Base-by-base conservation (phyloP, 2,329 filamentous ascomycete genomes). In the Zasmidium citrigriseum region DNA sequence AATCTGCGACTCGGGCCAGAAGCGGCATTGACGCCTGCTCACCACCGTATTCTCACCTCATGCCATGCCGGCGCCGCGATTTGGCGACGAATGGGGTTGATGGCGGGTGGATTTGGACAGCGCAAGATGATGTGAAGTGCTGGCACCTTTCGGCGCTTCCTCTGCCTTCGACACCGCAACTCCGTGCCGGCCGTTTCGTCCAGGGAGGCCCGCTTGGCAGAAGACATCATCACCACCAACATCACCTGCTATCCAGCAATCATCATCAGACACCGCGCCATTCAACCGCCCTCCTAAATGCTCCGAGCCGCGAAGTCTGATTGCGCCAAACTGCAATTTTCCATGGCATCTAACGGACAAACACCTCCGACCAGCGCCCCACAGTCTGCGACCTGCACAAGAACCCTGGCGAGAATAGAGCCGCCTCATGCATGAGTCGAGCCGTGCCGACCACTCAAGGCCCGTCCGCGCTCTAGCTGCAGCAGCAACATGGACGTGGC, bases 401-500 rank as follows among this genome's bases (percentile, higher is more conserved):
- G 20, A 10, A 54, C 46, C 52, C 52, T 25, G 23, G 52, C 52
- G 38, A 54, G 46, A 41, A 41, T 54, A 44, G 52, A 46, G 52
- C 52, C 52, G 52, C 52, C 46, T 54, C 52, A 54, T 29, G 52
- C 52, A 54, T 47, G 27, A 54, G 12, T 45, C 41, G 52, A 23
- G 44, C 52, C 52, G 52, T 54, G 21, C 52, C 52, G 41, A 29
- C 52, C 22, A 54, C 24, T 54, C 38, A 44, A 34, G 27, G 22
- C 14, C 21, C 2, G 29, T 16, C 52, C 52, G 52, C 16, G 7
- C 16, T 34, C 23, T 54, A 54, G 52, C 52, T 54, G 66, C 64
- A 61, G 62, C 60, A 64, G 53, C 34, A 41, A 51, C 61, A 59
- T 54, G 55, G 63, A 70, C 68, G 68, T 70, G 68, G 67, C 68